Evolutionary conservation across 2,329 filamentous ascomycete genomes (phyloP), one percentile per base, ranked within the genome.

Genomic region (Ascochyta pisi): DNA sequence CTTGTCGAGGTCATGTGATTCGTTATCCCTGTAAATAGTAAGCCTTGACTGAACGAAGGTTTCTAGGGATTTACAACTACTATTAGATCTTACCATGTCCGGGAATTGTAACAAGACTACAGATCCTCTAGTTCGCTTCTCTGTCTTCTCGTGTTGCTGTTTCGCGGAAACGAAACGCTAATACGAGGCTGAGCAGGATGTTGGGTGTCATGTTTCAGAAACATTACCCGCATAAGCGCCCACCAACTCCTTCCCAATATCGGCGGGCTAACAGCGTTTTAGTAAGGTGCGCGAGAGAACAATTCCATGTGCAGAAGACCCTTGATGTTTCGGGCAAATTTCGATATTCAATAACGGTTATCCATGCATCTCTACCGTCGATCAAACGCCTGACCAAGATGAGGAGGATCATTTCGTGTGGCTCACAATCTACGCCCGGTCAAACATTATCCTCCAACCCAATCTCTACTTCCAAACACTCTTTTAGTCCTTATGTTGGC

Each of bases 361-460:
- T 31, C 6, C 8, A 15, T 22, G n/a, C 12, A 22, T 12, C n/a
- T 15, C 37, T 29, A 23, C 33, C 12, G 53, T 33, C 53, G 29
- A 56, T 50, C 53, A 47, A 45, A 56, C 42, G 7, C 22, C 10
- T 12, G 13, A 19, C 8, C 47, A 31, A 46, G 39, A 56, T 56
- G 47, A 56, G 34, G 37, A 27, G 53, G 40, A 41, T 38, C 15
- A 23, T 5, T 13, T 19, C 6, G 47, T 41, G 46, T 54, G 34
- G 34, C 26, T 44, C 39, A 35, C 22, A 44, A 40, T 49, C 37
- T 53, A 33, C 29, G 31, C 27, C 29, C 49, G 54, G 54, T 26
- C n/a, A 38, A 50, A 53, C 27, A 34, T 34, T 23, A 23, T 57
- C 54, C 54, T 48, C 48, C 54, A 52, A 57, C 48, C 43, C 54